Conservation (phyloP, 805 yeast genomes). For the Cyberlindnera suaveolens region DNA sequence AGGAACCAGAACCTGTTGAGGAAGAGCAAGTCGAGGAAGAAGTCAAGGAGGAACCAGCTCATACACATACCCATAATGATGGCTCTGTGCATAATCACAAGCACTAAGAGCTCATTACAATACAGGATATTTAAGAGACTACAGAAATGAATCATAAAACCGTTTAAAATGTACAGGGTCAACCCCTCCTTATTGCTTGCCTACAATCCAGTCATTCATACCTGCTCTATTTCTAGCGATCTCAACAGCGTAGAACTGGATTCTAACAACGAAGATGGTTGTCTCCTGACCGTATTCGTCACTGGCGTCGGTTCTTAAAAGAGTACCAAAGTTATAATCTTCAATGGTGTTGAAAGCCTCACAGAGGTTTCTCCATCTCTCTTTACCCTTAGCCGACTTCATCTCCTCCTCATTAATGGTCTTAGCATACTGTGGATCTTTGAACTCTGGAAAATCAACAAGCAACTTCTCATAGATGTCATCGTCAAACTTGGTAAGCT, state of each 20-base stretch:
- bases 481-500: constrained; percentile 65
- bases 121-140: not conserved
- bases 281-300: constrained; percentile 77
- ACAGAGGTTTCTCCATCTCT: constrained; percentile 85
- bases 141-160: not conserved
- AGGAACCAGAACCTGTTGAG: constrained; percentile 22
- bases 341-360: constrained; percentile 79
- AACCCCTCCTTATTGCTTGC: constrained; percentile 21
- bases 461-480: constrained; percentile 57
- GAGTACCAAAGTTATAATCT: constrained; percentile 93
- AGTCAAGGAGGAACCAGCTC: constrained; percentile 8
- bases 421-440: constrained; percentile 49
- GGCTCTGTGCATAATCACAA: constrained; percentile 23
- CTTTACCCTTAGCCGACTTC: constrained; percentile 76
- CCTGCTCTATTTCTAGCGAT: constrained; percentile 88
- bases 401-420: constrained; percentile 69
- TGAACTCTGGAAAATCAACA: constrained; percentile 84
- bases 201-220: constrained; percentile 80
- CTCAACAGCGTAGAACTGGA: constrained; percentile 93
- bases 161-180: not conserved
- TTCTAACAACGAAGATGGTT: constrained; percentile 85
- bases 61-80: constrained; percentile 22
- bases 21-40: constrained; percentile 8
- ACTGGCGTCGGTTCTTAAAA: constrained; percentile 65
- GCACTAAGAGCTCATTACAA: constrained; percentile 10